phyloP scores from a whole-genome alignment of 2,329 filamentous ascomycete species.

The Colletotrichum acutatum region DNA sequence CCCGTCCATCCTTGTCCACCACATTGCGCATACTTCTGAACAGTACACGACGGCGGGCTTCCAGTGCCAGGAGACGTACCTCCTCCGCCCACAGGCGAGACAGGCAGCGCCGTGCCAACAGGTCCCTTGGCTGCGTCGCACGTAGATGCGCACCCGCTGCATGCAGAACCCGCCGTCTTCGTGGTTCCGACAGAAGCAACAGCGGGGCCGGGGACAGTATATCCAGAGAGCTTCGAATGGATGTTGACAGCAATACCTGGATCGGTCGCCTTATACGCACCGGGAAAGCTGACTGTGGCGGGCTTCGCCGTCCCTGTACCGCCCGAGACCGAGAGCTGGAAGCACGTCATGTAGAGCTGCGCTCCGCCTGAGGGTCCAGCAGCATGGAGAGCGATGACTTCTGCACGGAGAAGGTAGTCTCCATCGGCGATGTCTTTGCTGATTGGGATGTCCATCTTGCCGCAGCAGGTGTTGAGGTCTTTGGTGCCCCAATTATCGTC shows the following conservation, averaged over 20 bases:
- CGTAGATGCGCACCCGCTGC: slow-evolving; percentile 52
- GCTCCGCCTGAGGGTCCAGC: slow-evolving; percentile 47
- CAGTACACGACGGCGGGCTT: slow-evolving; percentile 43
- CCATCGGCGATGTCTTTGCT: slow-evolving; percentile 45
- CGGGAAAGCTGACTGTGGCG: slow-evolving; percentile 51
- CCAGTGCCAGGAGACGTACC: slow-evolving; percentile 16
- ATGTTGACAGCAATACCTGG: slow-evolving; percentile 61
- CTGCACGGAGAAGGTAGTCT: slow-evolving; percentile 59
- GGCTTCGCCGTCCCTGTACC: slow-evolving; percentile 41
- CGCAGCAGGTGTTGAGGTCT: slow-evolving; percentile 51
- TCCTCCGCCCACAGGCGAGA: neutral
- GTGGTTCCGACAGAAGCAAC: slow-evolving; percentile 54
- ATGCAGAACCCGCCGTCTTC: slow-evolving; percentile 52
- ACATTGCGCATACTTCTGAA: slow-evolving; percentile 50
- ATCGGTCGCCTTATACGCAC: slow-evolving; percentile 55
- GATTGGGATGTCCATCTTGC: slow-evolving; percentile 54
- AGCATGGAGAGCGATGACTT: slow-evolving; percentile 60
- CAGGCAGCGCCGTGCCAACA: slow-evolving; percentile 40
- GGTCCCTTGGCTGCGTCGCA: slow-evolving; percentile 47
- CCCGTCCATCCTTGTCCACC: slow-evolving; percentile 54
- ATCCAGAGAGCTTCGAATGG: slow-evolving; percentile 51
- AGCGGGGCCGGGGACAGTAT: slow-evolving; percentile 55
- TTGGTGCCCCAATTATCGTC: slow-evolving; percentile 58
- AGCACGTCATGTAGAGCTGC: slow-evolving; percentile 54
- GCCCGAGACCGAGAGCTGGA: slow-evolving; percentile 46